phyloP scores from a whole-genome alignment of 106 monocot species.

The Dendrobium officinale region DNA sequence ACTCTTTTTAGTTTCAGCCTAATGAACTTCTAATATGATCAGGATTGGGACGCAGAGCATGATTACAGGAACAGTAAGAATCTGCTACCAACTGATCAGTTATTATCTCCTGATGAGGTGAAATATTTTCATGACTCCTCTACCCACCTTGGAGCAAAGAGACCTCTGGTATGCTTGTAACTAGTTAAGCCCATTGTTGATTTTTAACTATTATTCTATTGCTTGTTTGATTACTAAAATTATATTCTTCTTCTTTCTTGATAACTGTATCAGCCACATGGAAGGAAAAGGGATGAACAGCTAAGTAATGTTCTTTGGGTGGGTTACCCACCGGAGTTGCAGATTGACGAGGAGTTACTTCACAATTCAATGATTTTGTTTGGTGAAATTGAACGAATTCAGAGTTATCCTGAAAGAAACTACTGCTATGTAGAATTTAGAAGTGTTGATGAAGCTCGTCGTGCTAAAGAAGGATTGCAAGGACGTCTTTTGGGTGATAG shows the following conservation, averaged over 20 bases:
- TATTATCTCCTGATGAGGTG: constrained; percentile 14
- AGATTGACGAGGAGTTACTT: constrained; percentile 81
- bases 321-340: constrained; percentile 60
- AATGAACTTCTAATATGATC: not conserved
- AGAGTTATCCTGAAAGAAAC: constrained; percentile 50
- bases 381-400: constrained; percentile 86
- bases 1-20: not conserved
- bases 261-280: constrained; percentile 13
- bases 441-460: constrained; percentile 80
- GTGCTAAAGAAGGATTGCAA: constrained; percentile 86
- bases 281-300: constrained; percentile 25
- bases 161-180: constrained; percentile 22
- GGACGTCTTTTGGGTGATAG: constrained; percentile 94
- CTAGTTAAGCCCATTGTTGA: not conserved
- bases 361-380: constrained; percentile 90
- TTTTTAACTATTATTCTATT: not conserved
- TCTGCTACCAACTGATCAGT: constrained; percentile 9
- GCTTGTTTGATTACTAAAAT: not conserved
- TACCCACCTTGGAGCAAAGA: constrained; percentile 28
- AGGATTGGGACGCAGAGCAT: constrained; percentile 43
- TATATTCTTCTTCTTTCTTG: not conserved
- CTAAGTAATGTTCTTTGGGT: constrained; percentile 82
- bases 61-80: constrained; percentile 19
- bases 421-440: constrained; percentile 84
- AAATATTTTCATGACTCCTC: constrained; percentile 23